Percentiles rank a stretch among this genome's conserved stretches.
Conservation (phyloP, 225 moss, liverwort and hornwort genomes). For the Asterella californica region DNA sequence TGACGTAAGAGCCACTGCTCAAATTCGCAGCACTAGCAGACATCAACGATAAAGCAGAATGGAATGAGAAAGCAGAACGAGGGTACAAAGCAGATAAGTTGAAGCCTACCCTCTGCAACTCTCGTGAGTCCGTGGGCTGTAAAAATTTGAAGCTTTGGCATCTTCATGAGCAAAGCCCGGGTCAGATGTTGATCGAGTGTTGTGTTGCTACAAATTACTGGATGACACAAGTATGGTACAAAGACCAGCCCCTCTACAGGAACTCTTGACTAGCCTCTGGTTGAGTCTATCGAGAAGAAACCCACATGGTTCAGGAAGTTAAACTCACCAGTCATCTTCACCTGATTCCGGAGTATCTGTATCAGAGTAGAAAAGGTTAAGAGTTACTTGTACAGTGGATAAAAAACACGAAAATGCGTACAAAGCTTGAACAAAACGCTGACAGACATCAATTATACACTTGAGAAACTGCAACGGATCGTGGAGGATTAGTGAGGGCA, state of each 20-base stretch:
- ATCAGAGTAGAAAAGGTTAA: slow-evolving; percentile 14
- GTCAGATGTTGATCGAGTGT: neutral
- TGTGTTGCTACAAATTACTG: neutral
- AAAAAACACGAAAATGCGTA: neutral
- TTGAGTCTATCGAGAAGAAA: neutral
- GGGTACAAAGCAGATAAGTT: neutral
- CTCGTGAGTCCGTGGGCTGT: neutral
- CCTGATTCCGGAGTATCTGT: slow-evolving; percentile 16
- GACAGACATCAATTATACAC: neutral
- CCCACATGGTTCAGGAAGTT: slow-evolving; percentile 16
- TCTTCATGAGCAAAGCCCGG: neutral
- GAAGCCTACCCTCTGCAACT: neutral
- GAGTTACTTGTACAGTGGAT: neutral
- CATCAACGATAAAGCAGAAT: neutral
- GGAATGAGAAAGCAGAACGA: neutral
- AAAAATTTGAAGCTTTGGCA: neutral
- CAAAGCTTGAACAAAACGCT: neutral
- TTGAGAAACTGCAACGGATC: neutral
- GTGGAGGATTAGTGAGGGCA: neutral
- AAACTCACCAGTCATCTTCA: slow-evolving; percentile 22
- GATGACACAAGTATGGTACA: neutral
- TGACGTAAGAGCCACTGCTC: neutral
- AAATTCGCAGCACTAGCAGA: neutral
- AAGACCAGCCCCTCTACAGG: neutral
- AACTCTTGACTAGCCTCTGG: neutral